phyloP scores from a whole-genome alignment of 2,329 filamentous ascomycete genomes.

The Aquanectria penicillioides region DNA sequence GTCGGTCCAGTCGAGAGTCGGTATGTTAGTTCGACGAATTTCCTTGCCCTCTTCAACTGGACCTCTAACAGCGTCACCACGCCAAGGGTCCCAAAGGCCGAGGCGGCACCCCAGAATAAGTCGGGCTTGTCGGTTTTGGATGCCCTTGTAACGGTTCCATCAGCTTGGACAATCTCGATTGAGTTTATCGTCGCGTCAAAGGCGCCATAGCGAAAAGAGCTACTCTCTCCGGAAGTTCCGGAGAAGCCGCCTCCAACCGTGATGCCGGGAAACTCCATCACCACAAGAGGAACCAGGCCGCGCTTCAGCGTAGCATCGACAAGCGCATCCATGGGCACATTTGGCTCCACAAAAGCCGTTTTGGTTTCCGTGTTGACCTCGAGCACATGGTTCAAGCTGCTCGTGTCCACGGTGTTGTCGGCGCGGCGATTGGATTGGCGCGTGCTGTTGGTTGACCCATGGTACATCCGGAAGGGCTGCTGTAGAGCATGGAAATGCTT shows the following conservation, averaged over 20 bases:
- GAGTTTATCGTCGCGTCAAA: conserved; percentile 70
- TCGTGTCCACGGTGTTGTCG: conserved; percentile 73
- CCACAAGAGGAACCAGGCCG: conserved; percentile 70
- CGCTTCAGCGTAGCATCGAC: conserved; percentile 66
- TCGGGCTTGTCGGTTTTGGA: conserved; percentile 65
- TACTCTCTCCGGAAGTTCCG: conserved; percentile 73
- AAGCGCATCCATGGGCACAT: conserved; percentile 74
- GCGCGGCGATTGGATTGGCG: conserved; percentile 61
- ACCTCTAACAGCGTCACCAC: conserved; percentile 72
- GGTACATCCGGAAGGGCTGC: conserved; percentile 76
- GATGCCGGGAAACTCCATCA: conserved; percentile 79
- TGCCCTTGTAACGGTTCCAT: conserved; percentile 65
- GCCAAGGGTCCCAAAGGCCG: conserved; percentile 74
- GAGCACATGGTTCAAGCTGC: conserved; percentile 70
- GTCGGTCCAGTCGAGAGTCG: conserved; percentile 53
- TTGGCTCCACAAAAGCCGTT: conserved; percentile 74
- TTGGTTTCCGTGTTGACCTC: conserved; percentile 62
- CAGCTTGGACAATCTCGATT: conserved; percentile 72
- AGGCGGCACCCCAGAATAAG: conserved; percentile 72
- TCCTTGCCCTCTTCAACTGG: conserved; percentile 63
- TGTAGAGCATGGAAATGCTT: conserved; percentile 54
- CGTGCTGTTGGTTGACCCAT: conserved; percentile 82
- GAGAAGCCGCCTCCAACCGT: conserved; percentile 75
- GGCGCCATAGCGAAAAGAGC: conserved; percentile 72
- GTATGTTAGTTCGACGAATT: conserved; percentile 69